Evolutionary conservation across 495 filamentous ascomycete genomes (phyloP), one percentile per base, ranked within the genome.

Genomic region (Cercophora sp.): DNA sequence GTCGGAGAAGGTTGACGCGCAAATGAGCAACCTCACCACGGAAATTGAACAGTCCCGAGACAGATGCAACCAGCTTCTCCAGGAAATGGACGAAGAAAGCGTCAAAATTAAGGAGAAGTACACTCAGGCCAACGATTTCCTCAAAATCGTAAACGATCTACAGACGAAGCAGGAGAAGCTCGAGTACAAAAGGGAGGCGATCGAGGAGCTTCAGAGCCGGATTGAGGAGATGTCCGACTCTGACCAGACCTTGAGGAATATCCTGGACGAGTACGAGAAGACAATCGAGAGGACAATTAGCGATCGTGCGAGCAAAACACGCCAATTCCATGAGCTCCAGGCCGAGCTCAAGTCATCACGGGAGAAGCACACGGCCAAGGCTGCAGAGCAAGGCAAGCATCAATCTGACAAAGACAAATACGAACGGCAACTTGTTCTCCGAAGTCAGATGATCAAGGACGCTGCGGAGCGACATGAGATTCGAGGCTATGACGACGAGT

Each of bases 371-470:
- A 83, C 82, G 3, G 67, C 72, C 32, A 96, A 96, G 67, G 83
- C 89, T 39, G 82, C 84, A 11, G 93, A 96, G 64, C 77, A 83
- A 58, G 93, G 93, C 24, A 89, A 85, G 61, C 83, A 84, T 60
- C 83, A 93, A 66, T 90, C 91, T 6, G 83, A 96, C 64, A 88
- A 91, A 66, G 84, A 85, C 60, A 86, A 85, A 55, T 90, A 92
- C 59, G 89, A 96, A 62, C 81, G 83, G 9, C 86, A 95, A 44
- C 60, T 96, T 4, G 72, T 79, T 54, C 68, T 78, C 20, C 85
- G 92, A 22, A 77, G 85, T 52, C 73, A 71, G 1, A 78, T 94
- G 66, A 83, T 96, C 52, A 88, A 81, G 56, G 85, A 94, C 9
- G 80, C 87, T 36, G 87, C 91, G 15, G 78, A 83, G 23, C 74